A percentile compares a stretch with the other conserved stretches of the same genome.
Conservation (phyloP, 257 asterid genomes). For the Fraxinus americana region DNA sequence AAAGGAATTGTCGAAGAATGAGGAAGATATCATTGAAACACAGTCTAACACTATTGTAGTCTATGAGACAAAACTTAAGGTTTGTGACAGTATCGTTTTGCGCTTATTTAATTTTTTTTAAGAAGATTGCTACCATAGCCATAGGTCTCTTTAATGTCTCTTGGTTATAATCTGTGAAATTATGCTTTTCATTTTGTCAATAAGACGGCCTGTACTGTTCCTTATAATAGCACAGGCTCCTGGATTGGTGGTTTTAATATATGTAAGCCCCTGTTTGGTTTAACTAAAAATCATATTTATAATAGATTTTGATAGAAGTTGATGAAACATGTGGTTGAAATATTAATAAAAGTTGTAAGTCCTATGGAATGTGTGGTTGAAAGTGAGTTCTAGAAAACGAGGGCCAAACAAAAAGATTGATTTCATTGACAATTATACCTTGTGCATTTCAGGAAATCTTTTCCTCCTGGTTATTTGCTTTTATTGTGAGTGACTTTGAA, state of each 20-base stretch:
- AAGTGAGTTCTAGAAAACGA: no score
- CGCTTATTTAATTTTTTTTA: background rate
- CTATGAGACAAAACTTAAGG: constrained; percentile 63
- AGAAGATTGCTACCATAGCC: background rate
- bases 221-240: background rate
- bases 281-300: no score
- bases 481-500: background rate
- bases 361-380: no score
- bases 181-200: constrained; percentile 18
- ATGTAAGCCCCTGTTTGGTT: no score
- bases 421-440: background rate
- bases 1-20: constrained; percentile 58
- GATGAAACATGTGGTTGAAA: no score
- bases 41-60: constrained; percentile 45
- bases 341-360: no score
- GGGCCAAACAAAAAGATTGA: background rate
- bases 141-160: background rate
- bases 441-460: background rate
- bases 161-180: background rate
- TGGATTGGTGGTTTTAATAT: background rate
- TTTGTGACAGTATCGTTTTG: constrained; percentile 12
- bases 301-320: no score
- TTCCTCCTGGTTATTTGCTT: constrained; percentile 4
- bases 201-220: background rate
- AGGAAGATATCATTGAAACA: constrained; percentile 57